Evolutionary conservation across 75 land plant genomes (phyloP).

Genomic region (Gnetum montanum): DNA sequence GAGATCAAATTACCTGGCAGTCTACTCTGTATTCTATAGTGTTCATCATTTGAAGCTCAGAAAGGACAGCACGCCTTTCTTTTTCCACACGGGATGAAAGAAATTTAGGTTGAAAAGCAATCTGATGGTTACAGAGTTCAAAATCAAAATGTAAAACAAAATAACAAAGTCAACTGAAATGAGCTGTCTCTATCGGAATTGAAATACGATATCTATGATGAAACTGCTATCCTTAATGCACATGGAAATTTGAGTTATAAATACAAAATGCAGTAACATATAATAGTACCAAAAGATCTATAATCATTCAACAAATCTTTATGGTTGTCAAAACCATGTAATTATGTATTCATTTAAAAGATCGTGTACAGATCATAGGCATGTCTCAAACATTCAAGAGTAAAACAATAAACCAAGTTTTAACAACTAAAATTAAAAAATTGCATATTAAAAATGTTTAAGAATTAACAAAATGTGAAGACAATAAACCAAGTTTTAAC

Average conservation of each 20-base stretch:
- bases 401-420: too few relatives aligned
- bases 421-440: too few relatives aligned
- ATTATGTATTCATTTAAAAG: too few relatives aligned
- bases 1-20: conserved; percentile 96
- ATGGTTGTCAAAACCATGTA: too few relatives aligned
- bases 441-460: too few relatives aligned
- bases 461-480: too few relatives aligned
- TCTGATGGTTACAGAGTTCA: conserved; percentile 55
- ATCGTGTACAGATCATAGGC: too few relatives aligned
- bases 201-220: background rate
- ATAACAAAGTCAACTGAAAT: background rate
- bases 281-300: too few relatives aligned
- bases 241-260: background rate
- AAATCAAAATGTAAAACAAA: background rate
- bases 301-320: too few relatives aligned
- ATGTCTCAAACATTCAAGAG: too few relatives aligned
- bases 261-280: too few relatives aligned
- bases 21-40: conserved; percentile 98
- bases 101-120: conserved; percentile 95
- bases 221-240: background rate
- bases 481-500: too few relatives aligned
- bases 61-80: conserved; percentile 87
- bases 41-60: conserved; percentile 99
- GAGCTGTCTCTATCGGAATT: background rate
- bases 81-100: conserved; percentile 94